phyloP scores from a whole-genome alignment of 2,329 filamentous ascomycete genomes.

The Fusarium compactum region DNA sequence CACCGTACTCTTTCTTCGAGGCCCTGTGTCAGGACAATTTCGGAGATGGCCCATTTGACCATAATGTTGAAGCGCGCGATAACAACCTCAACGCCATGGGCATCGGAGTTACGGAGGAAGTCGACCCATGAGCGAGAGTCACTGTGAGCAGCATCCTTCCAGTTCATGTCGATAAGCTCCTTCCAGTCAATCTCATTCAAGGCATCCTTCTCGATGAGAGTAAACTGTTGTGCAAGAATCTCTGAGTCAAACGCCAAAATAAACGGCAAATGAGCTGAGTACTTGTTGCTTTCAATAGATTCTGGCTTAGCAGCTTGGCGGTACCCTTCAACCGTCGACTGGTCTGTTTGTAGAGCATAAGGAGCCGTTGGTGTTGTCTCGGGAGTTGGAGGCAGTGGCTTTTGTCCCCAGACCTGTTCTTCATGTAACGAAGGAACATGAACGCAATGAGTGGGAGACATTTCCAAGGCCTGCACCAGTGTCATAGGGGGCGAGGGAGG shows the following conservation, averaged over 20 bases:
- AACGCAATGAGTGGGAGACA: constrained; percentile 43
- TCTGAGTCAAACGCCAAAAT: constrained; percentile 85
- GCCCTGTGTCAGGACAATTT: constrained; percentile 79
- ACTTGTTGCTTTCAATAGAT: constrained; percentile 52
- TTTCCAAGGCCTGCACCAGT: constrained; percentile 45
- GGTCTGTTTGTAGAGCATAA: constrained; percentile 48
- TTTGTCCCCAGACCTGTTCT: constrained; percentile 42
- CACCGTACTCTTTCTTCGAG: constrained; percentile 79
- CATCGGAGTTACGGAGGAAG: constrained; percentile 78
- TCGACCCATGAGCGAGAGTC: constrained; percentile 83
- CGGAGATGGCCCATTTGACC: constrained; percentile 87
- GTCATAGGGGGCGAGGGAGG: constrained; percentile 48
- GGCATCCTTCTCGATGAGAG: constrained; percentile 86
- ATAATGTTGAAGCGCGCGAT: constrained; percentile 90
- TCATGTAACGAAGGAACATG: constrained; percentile 45
- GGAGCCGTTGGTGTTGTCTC: constrained; percentile 61
- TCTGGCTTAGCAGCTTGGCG: constrained; percentile 52
- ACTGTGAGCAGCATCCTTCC: constrained; percentile 76
- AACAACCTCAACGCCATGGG: constrained; percentile 82
- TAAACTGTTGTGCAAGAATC: constrained; percentile 83
- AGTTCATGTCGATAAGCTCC: constrained; percentile 84
- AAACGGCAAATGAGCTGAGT: constrained; percentile 78
- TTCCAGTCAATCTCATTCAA: constrained; percentile 91
- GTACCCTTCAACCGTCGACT: constrained; percentile 53
- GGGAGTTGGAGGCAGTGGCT: constrained; percentile 57